These are phyloP conservation scores for Leccinum boreale DNA, from an alignment of 768 basidiomycete species.

Conservation along the genomic window DNA sequence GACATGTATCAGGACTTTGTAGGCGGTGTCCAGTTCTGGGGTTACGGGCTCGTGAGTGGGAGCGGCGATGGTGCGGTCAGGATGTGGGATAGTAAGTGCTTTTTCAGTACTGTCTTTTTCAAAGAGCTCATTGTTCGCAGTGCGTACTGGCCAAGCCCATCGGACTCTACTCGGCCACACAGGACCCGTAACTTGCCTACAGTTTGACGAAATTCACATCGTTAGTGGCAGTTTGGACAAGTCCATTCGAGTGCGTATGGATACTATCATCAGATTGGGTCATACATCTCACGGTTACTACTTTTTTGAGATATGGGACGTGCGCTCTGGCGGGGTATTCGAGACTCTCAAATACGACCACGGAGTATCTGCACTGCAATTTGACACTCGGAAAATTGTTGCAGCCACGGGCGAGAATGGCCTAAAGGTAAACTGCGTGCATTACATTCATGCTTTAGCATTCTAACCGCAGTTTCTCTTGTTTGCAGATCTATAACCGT, in stretches of 20 bases:
- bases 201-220: conserved; percentile 95
- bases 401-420: conserved; percentile 93
- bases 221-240: conserved; percentile 93
- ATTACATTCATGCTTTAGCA: background rate
- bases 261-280: background rate
- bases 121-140: conserved; percentile 37
- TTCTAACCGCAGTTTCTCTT: background rate
- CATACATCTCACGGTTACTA: background rate
- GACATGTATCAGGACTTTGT: conserved; percentile 98
- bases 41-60: conserved; percentile 94
- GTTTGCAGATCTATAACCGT: conserved; percentile 82
- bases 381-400: conserved; percentile 91
- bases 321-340: conserved; percentile 82
- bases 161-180: conserved; percentile 91
- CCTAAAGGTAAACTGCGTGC: conserved; percentile 59
- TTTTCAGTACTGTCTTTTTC: background rate
- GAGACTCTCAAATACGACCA: conserved; percentile 92
- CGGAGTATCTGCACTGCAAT: conserved; percentile 87
- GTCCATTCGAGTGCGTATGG: conserved; percentile 68
- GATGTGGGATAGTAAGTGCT: conserved; percentile 96
- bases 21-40: conserved; percentile 98
- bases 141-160: conserved; percentile 97
- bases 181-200: conserved; percentile 86
- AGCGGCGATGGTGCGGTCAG: conserved; percentile 96
- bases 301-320: conserved; percentile 82